Base-by-base conservation (phyloP, 2,329 filamentous ascomycete genomes). In the Xylariales sp. region DNA sequence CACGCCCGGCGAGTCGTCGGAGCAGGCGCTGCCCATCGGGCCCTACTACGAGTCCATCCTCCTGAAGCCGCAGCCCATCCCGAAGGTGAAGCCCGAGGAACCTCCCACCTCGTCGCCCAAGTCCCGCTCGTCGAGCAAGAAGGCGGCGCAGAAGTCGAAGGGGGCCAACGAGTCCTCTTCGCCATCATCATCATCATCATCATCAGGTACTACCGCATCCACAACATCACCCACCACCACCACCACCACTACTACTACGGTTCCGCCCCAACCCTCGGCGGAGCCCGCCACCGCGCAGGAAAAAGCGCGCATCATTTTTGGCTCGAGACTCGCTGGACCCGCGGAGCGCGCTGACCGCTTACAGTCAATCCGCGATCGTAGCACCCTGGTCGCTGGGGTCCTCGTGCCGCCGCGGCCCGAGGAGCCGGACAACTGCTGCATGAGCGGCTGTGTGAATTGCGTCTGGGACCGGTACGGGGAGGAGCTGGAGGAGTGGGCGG, bases 351-450 rank as follows among this genome's bases (percentile, higher is more conserved):
- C 86, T 69, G 87, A 89, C 67, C 86, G 88, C 48, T 80, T 89
- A 5, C 85, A 84, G 3, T 84, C 87, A 52, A 85, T 89, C 43
- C 82, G 88, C 12, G 82, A 85, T 14, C 84, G 87, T 69, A 89
- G 89, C 57, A 87, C 83, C 8, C 83, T 89, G 68, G 84, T 97
- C 63, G 94, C 92, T 0, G 95, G 94, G 3, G 87, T 98, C 0
- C 81, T 89, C 18, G 91, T 98, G 4, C 96, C 96, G 1, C 94
- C 94, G 0, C 87, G 88, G 55, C 96, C 96, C 0, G 86, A 89
- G 55, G 95, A 99, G 80, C 96, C 96, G 3, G 96, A 98, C 76
- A 97, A 99, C 78, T 99, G 96, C 85, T 99, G 96, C 81, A 99
- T 99, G 96, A 96, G 93, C 76, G 96, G 96, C 3, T 99, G 96